Conservation (phyloP, 768 basidiomycete genomes). For the Antrodiella citrinella region DNA sequence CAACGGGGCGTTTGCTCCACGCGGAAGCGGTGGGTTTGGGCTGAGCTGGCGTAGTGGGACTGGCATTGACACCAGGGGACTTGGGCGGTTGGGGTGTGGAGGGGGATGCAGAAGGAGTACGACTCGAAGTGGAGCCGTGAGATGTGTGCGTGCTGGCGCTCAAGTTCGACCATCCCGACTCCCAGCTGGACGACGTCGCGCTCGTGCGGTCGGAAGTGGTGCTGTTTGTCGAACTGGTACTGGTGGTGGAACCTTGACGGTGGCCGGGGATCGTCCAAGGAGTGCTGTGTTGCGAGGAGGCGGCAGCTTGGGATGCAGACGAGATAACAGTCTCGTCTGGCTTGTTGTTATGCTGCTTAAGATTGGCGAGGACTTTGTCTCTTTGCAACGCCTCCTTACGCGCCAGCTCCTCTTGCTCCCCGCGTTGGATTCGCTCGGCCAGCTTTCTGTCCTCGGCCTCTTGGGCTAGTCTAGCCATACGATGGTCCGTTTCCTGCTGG, state of each 20-base stretch:
- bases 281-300: constrained; percentile 16
- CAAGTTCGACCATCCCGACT: constrained; percentile 11
- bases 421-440: not conserved
- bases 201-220: constrained; percentile 22
- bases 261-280: constrained; percentile 15
- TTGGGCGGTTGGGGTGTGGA: constrained; percentile 4
- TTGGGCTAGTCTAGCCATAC: constrained; percentile 13
- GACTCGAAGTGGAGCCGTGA: constrained; percentile 9
- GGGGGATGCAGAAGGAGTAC: constrained; percentile 22
- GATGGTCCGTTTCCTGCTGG: not conserved
- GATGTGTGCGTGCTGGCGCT: constrained; percentile 15
- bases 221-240: constrained; percentile 13
- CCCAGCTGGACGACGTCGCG: constrained; percentile 18
- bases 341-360: constrained; percentile 21
- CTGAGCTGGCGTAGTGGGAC: constrained; percentile 10
- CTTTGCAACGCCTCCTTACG: constrained; percentile 6
- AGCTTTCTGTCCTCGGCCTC: constrained; percentile 4
- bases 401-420: constrained; percentile 4
- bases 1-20: not conserved
- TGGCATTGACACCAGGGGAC: constrained; percentile 12
- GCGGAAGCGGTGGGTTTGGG: not conserved
- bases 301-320: constrained; percentile 22
- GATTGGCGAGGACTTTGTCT: constrained; percentile 1
- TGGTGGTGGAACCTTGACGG: constrained; percentile 12
- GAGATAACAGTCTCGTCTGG: constrained; percentile 12